phyloP scores from a whole-genome alignment of 768 basidiomycete species.

The Panellus pusillus region DNA sequence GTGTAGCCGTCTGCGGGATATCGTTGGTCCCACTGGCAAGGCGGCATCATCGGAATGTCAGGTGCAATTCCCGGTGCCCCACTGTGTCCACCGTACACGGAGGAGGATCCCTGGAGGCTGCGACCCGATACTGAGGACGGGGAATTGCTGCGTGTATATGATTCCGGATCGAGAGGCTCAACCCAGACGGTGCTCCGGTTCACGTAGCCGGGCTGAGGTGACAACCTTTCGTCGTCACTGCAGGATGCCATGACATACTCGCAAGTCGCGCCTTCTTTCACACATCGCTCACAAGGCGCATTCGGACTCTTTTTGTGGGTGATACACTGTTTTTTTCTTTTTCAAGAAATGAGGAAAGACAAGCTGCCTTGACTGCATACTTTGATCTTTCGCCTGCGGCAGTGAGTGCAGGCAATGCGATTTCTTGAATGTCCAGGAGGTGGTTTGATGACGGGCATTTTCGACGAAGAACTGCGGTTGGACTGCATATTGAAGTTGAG shows the following conservation, averaged over 20 bases:
- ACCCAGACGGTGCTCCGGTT: constrained; percentile 3
- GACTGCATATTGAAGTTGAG: no score
- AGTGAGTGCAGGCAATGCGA: constrained; percentile 3
- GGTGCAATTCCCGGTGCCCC: no score
- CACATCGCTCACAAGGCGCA: constrained; percentile 12
- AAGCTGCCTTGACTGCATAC: neutral
- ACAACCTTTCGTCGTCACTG: neutral
- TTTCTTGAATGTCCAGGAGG: constrained; percentile 5
- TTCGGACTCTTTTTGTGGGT: neutral
- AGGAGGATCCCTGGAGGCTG: neutral
- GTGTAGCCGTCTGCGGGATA: neutral
- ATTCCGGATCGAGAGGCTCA: constrained; percentile 15
- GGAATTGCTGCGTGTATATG: constrained; percentile 2
- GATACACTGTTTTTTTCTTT: constrained; percentile 2
- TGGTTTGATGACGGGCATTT: neutral
- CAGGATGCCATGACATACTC: constrained; percentile 7
- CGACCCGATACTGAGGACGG: neutral
- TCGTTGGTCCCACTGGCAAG: neutral
- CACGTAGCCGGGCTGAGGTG: neutral
- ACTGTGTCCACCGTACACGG: no score
- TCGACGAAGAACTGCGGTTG: no score
- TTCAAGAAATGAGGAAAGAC: neutral
- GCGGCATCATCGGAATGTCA: neutral
- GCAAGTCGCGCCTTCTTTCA: constrained; percentile 9
- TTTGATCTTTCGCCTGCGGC: constrained; percentile 2